Evolutionary conservation across 1,139 yeast genomes (phyloP).

Genomic region (Hansenula lynferdii): DNA sequence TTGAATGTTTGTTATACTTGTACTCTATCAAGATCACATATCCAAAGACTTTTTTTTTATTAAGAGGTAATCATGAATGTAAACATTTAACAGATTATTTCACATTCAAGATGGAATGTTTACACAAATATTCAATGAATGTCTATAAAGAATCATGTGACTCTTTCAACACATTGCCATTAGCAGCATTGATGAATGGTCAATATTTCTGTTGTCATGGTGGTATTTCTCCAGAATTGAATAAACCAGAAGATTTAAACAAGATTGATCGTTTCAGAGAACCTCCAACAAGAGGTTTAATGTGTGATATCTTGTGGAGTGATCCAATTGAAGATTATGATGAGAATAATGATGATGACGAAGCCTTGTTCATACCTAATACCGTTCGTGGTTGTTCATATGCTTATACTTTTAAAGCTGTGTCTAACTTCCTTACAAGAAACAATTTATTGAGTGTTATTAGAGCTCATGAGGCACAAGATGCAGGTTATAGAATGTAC

Average conservation of each 20-base stretch:
- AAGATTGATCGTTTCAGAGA: conserved; percentile 78
- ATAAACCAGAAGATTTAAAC: conserved; percentile 63
- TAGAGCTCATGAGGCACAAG: conserved; percentile 98
- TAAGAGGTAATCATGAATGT: conserved; percentile 96
- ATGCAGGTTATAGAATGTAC: conserved; percentile 95
- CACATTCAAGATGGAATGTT: conserved; percentile 88
- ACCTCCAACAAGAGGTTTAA: conserved; percentile 90
- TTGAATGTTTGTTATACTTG: conserved; percentile 79
- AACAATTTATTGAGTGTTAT: conserved; percentile 80
- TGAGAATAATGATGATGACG: conserved; percentile 45
- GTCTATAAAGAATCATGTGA: conserved; percentile 74
- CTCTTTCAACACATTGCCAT: conserved; percentile 84
- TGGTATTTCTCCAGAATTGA: conserved; percentile 87
- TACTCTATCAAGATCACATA: conserved; percentile 78
- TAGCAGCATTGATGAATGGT: conserved; percentile 91
- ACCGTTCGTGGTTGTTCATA: conserved; percentile 90
- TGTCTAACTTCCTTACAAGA: conserved; percentile 73
- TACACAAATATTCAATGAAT: conserved; percentile 68
- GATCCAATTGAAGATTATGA: conserved; percentile 93
- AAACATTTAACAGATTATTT: conserved; percentile 91
- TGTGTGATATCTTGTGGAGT: conserved; percentile 96
- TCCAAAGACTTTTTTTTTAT: conserved; percentile 73
- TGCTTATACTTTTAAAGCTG: conserved; percentile 82
- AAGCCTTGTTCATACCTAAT: conserved; percentile 54
- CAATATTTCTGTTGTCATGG: conserved; percentile 98